Evolutionary conservation across 176 grass and related monocot genomes (phyloP), one percentile per base, ranked within the genome.

Genomic region (Poa pratensis): DNA sequence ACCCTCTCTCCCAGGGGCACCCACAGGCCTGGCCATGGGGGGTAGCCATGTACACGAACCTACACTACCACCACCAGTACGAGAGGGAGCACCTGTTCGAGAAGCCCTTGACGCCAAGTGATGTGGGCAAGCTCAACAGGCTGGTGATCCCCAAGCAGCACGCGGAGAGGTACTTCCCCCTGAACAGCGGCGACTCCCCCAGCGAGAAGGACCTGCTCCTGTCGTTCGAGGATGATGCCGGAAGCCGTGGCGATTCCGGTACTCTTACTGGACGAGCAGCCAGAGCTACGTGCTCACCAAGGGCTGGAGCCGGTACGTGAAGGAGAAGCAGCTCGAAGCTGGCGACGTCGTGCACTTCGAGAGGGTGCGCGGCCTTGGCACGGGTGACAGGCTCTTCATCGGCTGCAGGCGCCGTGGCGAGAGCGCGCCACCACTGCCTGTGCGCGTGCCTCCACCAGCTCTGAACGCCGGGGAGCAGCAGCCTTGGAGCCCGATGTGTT

Each of bases 241-340:
- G 89, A 96, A 89, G 87, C 71, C 82, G 7, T 96, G 94, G 94
- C 63, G 86, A 28, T 96, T 96, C 76, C 89, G 94, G 68, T 96
- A 93, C 86, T 91, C 89, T 16, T 94, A 94, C 91, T 96, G 94
- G 94, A 87, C 75, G 30, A 96, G 91, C 79, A 93, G 91, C 88
- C 86, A 90, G 75, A 93, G 89, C 85, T 93, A 96, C 71, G 94
- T 96, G 73, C 91, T 96, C 53, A 96, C 91, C 84, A 93, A 93
- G 83, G 91, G 94, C 78, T 96, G 94, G 94, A 92, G 91, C 84
- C 87, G 91, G 30, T 96, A 91, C 80, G 91, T 93, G 69, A 96
- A 92, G 87, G 94, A 93, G 82, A 96, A 96, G 83, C 70, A 22
- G 72, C 87, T 96, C 7, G 87, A 84, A 15, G 77, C 94, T 37